These are phyloP conservation scores for Clonostachys chloroleuca DNA, from an alignment of 2,329 filamentous ascomycete species.

Conservation along the genomic window DNA sequence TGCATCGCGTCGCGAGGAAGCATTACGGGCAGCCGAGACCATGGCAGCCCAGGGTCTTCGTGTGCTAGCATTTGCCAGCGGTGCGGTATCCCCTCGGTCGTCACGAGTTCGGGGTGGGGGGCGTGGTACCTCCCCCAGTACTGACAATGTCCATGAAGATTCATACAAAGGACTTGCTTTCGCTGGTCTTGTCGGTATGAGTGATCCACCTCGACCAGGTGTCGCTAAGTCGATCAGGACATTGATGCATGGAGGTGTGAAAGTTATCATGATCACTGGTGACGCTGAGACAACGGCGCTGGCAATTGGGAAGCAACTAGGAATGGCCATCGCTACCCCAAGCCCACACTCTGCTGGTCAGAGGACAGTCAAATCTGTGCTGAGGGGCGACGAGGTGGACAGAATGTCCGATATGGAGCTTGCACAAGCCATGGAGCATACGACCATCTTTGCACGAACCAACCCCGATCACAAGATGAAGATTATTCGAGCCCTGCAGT, in stretches of 20 bases:
- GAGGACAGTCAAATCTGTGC: conserved; percentile 63
- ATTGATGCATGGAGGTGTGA: conserved; percentile 90
- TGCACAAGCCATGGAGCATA: conserved; percentile 77
- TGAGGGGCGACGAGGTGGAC: conserved; percentile 90
- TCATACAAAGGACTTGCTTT: conserved; percentile 82
- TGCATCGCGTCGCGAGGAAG: conserved; percentile 67
- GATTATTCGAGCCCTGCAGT: conserved; percentile 87
- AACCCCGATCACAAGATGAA: conserved; percentile 98
- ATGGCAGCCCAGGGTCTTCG: conserved; percentile 89
- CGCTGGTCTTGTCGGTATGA: conserved; percentile 93
- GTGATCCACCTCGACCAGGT: conserved; percentile 86
- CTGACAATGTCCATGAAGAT: conserved; percentile 47
- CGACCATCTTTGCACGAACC: conserved; percentile 92
- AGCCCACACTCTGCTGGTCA: conserved; percentile 48
- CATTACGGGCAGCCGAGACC: conserved; percentile 71
- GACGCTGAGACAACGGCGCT: conserved; percentile 93
- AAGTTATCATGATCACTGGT: conserved; percentile 98
- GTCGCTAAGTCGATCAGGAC: conserved; percentile 86
- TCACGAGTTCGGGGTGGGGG: conserved; percentile 2
- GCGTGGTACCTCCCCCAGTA: conserved; percentile 25
- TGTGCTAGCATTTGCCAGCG: conserved; percentile 91
- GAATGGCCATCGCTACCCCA: conserved; percentile 71
- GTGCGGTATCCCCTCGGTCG: conserved; percentile 49
- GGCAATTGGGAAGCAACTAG: conserved; percentile 91
- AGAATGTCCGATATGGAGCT: conserved; percentile 83